Conservation (phyloP, 345 rosid species). For the Firmiana major region DNA sequence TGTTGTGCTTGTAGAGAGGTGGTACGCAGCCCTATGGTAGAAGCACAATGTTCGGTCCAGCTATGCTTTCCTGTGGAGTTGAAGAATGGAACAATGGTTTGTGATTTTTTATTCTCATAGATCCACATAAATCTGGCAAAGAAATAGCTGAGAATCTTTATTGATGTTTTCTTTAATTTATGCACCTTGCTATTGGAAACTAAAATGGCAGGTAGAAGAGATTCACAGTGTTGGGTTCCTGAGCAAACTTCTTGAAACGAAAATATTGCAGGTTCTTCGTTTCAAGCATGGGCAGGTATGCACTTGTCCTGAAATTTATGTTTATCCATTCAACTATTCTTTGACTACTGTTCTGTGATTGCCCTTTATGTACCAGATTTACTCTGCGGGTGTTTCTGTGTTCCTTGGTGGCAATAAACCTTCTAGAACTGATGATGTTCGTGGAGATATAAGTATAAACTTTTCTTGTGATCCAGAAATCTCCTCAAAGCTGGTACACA, state of each 20-base stretch:
- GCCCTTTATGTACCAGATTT: conserved; percentile 50
- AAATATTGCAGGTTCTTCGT: conserved; percentile 82
- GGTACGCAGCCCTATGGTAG: conserved; percentile 83
- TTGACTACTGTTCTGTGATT: conserved; percentile 13
- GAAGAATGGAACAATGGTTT: conserved; percentile 83
- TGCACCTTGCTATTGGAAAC: not conserved
- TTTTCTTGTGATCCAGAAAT: conserved; percentile 93
- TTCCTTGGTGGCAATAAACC: conserved; percentile 90
- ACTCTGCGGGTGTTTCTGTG: conserved; percentile 84
- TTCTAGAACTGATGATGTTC: conserved; percentile 80
- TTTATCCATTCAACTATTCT: not conserved
- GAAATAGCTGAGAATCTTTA: not conserved
- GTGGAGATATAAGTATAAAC: conserved; percentile 75
- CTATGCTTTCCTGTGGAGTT: conserved; percentile 90
- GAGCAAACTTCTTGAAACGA: conserved; percentile 89
- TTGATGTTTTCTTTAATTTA: too few species aligned
- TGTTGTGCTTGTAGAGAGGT: conserved; percentile 50
- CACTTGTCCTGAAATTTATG: not conserved
- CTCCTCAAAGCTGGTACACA: conserved; percentile 67
- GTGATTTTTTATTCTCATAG: conserved; percentile 13
- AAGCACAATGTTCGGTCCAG: conserved; percentile 93
- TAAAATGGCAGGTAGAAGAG: conserved; percentile 71
- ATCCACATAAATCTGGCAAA: not conserved
- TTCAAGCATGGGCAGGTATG: conserved; percentile 88
- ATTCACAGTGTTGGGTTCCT: conserved; percentile 69